Percentiles rank a stretch among this genome's conserved stretches.
Conservation (phyloP, 805 yeast species). For the Kregervanrija pseudodelftensis region DNA sequence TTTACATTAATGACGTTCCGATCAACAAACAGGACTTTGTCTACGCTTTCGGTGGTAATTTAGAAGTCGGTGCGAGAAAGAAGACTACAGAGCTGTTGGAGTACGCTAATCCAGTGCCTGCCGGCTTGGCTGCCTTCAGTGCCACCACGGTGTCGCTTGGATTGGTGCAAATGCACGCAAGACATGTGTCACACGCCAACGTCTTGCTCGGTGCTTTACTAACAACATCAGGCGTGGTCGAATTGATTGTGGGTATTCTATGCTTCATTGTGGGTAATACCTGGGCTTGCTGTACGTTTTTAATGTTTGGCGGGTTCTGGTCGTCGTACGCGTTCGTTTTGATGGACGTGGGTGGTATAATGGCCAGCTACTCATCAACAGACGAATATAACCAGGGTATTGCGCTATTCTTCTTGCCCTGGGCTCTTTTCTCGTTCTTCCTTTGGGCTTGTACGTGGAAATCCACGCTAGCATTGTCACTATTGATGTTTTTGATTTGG, state of each 20-base stretch:
- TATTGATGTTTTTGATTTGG: conserved; percentile 36
- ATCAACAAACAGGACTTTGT: conserved; percentile 50
- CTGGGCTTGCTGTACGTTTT: conserved; percentile 48
- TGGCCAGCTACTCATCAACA: conserved; percentile 30
- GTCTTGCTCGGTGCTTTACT: conserved; percentile 39
- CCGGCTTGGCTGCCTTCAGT: conserved; percentile 45
- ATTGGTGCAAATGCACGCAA: conserved; percentile 38
- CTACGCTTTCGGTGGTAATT: conserved; percentile 56
- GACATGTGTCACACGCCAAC: conserved; percentile 36
- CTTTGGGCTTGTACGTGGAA: conserved; percentile 41
- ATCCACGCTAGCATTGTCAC: conserved; percentile 36
- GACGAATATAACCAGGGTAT: conserved; percentile 36
- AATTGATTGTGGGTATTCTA: conserved; percentile 44
- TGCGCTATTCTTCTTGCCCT: conserved; percentile 43
- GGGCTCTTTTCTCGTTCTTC: conserved; percentile 44
- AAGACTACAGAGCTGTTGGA: conserved; percentile 19
- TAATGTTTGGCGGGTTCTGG: conserved; percentile 52
- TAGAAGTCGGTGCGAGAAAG: conserved; percentile 35
- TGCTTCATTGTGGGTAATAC: conserved; percentile 45
- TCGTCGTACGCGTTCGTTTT: conserved; percentile 40
- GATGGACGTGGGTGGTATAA: conserved; percentile 37
- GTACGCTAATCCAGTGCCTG: conserved; percentile 44
- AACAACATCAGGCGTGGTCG: conserved; percentile 44
- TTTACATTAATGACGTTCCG: conserved; percentile 34
- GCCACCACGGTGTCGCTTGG: conserved; percentile 42